Evolutionary conservation across 83 land plant genomes (phyloP).

Genomic region (Picea abies): DNA sequence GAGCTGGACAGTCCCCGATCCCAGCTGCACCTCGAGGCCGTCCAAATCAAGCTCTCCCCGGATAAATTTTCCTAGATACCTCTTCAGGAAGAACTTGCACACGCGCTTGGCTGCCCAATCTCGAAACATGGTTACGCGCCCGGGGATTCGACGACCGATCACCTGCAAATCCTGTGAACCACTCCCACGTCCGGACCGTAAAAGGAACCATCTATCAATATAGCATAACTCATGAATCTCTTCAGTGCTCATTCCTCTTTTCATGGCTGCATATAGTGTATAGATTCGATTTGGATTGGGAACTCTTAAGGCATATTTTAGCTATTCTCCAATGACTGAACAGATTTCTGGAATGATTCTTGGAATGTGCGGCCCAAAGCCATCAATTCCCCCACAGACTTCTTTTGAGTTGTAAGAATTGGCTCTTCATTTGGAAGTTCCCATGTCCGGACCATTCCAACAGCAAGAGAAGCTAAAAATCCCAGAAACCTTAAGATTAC

Average conservation of each 20-base stretch:
- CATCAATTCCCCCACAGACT: constrained; percentile 98
- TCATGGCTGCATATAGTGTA: constrained; percentile 94
- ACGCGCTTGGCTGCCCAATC: no score
- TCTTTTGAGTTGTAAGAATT: constrained; percentile 24
- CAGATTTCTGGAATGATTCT: constrained; percentile 96
- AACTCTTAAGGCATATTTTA: constrained; percentile 85
- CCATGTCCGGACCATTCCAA: no score
- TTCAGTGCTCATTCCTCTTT: constrained; percentile 87
- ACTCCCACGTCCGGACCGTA: no score
- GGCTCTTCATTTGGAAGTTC: no score
- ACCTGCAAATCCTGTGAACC: no score
- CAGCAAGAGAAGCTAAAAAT: no score
- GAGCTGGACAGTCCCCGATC: constrained; percentile 71
- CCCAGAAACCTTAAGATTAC: no score
- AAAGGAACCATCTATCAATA: constrained; percentile 95
- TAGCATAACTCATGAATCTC: constrained; percentile 81
- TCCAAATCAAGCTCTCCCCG: constrained; percentile 84
- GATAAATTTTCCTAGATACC: no score
- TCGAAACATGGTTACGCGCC: no score
- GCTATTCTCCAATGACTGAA: constrained; percentile 82
- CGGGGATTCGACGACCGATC: no score
- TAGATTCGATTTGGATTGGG: constrained; percentile 93
- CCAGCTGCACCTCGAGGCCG: constrained; percentile 87
- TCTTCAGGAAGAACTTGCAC: no score
- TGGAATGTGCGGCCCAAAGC: constrained; percentile 95